Evolutionary conservation across 495 filamentous ascomycete species (phyloP).

Genomic region (Melanomma pulvis-pyrius): DNA sequence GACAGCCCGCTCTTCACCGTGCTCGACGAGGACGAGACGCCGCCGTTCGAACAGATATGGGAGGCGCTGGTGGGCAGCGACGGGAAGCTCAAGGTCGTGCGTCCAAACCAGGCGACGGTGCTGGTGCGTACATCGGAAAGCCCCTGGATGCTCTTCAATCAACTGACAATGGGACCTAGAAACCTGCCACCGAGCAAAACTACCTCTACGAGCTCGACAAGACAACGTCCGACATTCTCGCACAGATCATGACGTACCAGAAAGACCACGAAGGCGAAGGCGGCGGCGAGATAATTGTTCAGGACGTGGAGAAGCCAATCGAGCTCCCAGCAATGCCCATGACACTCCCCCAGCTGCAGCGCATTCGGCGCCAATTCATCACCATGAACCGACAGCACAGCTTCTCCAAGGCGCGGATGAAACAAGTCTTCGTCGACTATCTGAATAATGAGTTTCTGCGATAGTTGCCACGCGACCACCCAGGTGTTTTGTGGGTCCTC

Average conservation of each 20-base stretch:
- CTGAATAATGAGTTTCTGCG: conserved; percentile 54
- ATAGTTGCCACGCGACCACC: conserved; percentile 12
- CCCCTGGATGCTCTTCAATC: not conserved
- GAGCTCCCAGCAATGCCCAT: conserved; percentile 47
- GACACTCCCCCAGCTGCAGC: conserved; percentile 75
- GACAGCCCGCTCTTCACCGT: conserved; percentile 93
- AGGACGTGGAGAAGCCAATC: conserved; percentile 41
- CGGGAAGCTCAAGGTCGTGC: conserved; percentile 58
- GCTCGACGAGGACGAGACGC: conserved; percentile 72
- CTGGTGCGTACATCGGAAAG: conserved; percentile 47
- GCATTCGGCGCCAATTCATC: conserved; percentile 84
- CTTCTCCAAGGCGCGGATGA: conserved; percentile 60
- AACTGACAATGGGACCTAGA: conserved; percentile 37
- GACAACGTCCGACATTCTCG: conserved; percentile 79
- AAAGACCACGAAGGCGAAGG: conserved; percentile 65
- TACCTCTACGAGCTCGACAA: conserved; percentile 86
- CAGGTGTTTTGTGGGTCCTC: conserved; percentile 19
- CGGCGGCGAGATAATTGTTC: conserved; percentile 53
- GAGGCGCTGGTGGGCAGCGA: conserved; percentile 68
- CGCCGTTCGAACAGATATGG: conserved; percentile 74
- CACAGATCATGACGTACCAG: conserved; percentile 72
- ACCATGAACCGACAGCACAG: conserved; percentile 67
- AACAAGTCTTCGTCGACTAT: conserved; percentile 72
- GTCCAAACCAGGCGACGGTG: conserved; percentile 81
- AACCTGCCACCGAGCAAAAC: conserved; percentile 68